phyloP scores from a whole-genome alignment of 805 yeast genomes.

The Starmera pachycereana region DNA sequence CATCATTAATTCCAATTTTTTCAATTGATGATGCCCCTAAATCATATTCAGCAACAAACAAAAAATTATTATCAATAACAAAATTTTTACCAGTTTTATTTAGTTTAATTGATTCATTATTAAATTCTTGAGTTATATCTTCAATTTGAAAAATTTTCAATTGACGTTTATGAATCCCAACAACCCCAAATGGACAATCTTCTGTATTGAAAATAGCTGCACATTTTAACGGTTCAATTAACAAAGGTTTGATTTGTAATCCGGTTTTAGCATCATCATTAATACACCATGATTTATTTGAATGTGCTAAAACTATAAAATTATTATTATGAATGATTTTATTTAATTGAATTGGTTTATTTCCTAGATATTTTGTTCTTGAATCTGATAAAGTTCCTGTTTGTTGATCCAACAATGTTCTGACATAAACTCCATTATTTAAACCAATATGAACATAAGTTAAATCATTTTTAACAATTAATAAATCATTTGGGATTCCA shows the following conservation, averaged over 20 bases:
- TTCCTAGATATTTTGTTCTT: conserved; percentile 64
- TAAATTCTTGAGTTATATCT: conserved; percentile 21
- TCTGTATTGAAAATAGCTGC: conserved; percentile 52
- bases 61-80: conserved; percentile 11
- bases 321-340: conserved; percentile 6
- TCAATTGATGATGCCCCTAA: conserved; percentile 5
- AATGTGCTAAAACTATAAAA: conserved; percentile 21
- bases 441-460: conserved; percentile 65
- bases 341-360: conserved; percentile 43
- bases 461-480: conserved; percentile 17
- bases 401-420: conserved; percentile 43
- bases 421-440: conserved; percentile 71
- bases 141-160: conserved; percentile 50
- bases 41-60: conserved; percentile 11
- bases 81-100: conserved; percentile 42
- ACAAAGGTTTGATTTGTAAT: conserved; percentile 20
- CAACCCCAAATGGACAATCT: conserved; percentile 51
- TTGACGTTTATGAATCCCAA: conserved; percentile 45
- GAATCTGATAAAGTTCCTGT: conserved; percentile 59
- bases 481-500: conserved; percentile 31
- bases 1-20: conserved; percentile 4
- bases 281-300: conserved; percentile 24
- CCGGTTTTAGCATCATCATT: conserved; percentile 12
- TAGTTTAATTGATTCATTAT: conserved; percentile 30
- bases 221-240: conserved; percentile 23